Base-by-base conservation (phyloP, 2,329 filamentous ascomycete species). In the Trichoderma atroviride region DNA sequence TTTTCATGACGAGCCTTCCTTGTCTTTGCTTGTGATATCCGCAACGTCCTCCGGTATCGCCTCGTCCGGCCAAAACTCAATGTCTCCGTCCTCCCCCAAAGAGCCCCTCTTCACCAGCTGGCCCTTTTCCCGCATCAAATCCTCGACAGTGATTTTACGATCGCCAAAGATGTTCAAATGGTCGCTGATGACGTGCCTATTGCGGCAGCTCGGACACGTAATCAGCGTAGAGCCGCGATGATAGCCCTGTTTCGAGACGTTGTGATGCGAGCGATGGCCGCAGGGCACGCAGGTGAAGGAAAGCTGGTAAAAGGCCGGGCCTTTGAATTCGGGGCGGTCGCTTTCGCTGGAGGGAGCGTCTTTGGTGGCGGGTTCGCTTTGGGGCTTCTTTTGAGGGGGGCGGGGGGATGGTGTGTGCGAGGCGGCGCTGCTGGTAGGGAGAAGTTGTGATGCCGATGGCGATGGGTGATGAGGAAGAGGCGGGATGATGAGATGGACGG, bases 221-320 rank as follows among this genome's bases (percentile, higher is more conserved):
- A 98, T 94, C 69, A 99, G 84, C 5, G 96, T 91, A 1, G 93
- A 95, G 43, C 96, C 96, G 72, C 90, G 86, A 80, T 98, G 94
- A 78, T 99, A 99, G 37, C 93, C 96, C 78, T 98, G 96, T 80
- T 98, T 97, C 35, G 93, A 93, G 75, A 99, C 85, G 62, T 87
- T 87, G 81, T 99, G 96, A 14, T 89, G 86, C n/a, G 93, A 96
- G 69, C 94, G 91, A 43, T 87, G 83, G 57, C 86, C 84, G 82
- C 96, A 99, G 37, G 92, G 93, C 70, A 92, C 90, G 86, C 96
- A 99, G 74, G 96, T 99, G 79, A 99, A 97, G 61, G 90, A 92
- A 73, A 99, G 86, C 74, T 93, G 87, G 81, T 98, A 99, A 69
- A 92, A 88, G 1, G 93, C 93, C 74, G 88, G 78, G 73, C 78